These are phyloP conservation scores for Botrytis cinerea DNA, from an alignment of 2,329 filamentous ascomycete genomes.

Conservation along the genomic window DNA sequence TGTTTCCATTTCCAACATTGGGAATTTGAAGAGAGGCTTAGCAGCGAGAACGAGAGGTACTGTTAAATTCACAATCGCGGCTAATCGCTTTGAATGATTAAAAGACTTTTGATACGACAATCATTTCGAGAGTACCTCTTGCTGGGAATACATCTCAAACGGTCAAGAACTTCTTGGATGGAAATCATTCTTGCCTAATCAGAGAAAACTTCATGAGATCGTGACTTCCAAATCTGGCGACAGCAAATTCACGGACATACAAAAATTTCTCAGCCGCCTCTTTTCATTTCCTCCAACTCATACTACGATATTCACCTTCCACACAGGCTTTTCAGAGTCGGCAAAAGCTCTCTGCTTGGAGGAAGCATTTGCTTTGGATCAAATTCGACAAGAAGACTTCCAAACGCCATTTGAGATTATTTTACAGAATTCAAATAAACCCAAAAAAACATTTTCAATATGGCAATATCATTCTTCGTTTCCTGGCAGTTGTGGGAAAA, in stretches of 20 bases:
- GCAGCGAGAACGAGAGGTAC: neutral
- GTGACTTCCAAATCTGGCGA: constrained; percentile 16
- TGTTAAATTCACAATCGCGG: neutral
- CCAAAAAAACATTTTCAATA: constrained; percentile 22
- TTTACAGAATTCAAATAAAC: neutral
- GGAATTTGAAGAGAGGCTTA: neutral
- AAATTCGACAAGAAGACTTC: neutral
- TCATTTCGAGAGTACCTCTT: neutral
- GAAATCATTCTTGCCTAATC: neutral
- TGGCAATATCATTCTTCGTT: constrained; percentile 57
- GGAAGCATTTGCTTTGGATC: constrained; percentile 5
- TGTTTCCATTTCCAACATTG: neutral
- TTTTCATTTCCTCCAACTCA: neutral
- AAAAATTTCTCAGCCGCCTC: neutral
- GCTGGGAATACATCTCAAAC: neutral
- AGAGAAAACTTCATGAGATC: neutral
- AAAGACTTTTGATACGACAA: neutral
- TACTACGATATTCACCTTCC: neutral
- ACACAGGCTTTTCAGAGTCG: constrained; percentile 15
- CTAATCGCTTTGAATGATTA: neutral
- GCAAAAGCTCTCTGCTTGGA: neutral
- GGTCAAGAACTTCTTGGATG: neutral
- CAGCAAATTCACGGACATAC: neutral
- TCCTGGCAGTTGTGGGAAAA: constrained; percentile 84
- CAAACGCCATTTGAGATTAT: neutral